Conservation (phyloP, 75 land plant genomes). For the Chamaecyparis obtusa region DNA sequence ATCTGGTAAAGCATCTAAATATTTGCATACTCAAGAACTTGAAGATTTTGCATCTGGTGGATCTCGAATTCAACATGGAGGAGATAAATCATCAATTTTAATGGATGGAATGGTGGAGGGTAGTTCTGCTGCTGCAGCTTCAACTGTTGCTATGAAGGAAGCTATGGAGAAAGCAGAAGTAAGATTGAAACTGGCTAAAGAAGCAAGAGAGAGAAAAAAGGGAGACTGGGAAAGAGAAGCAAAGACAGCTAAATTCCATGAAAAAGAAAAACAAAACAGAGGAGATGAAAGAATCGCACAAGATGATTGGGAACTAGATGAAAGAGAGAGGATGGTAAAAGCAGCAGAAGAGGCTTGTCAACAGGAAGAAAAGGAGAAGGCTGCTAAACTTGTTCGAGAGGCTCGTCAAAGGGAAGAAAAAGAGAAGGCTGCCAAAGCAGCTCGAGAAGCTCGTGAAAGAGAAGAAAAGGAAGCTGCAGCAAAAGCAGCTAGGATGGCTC, state of each 20-base stretch:
- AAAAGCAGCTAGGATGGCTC: not conserved
- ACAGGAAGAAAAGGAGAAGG: constrained; percentile 11
- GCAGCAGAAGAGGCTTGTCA: constrained; percentile 12
- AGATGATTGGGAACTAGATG: constrained; percentile 13
- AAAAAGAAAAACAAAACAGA: not conserved
- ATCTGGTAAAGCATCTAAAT: not conserved
- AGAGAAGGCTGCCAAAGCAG: constrained; percentile 14
- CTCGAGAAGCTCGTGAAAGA: constrained; percentile 8
- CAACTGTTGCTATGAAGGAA: constrained; percentile 67
- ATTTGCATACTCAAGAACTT: not conserved
- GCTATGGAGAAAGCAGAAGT: constrained; percentile 62
- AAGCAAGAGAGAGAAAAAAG: constrained; percentile 41
- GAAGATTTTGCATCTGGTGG: constrained; percentile 10
- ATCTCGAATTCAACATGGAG: constrained; percentile 14
- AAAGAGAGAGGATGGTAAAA: constrained; percentile 13
- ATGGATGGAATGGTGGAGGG: constrained; percentile 49
- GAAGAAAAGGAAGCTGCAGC: constrained; percentile 15
- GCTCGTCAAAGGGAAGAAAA: constrained; percentile 14
- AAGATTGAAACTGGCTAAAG: constrained; percentile 48
- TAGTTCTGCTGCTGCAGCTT: constrained; percentile 54
- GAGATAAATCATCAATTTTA: constrained; percentile 20
- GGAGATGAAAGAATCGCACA: not conserved
- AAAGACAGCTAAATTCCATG: constrained; percentile 15
- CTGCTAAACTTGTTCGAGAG: not conserved
- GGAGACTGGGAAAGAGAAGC: constrained; percentile 37